phyloP scores from a whole-genome alignment of 495 filamentous ascomycete species.

The Amorphotheca resinae region DNA sequence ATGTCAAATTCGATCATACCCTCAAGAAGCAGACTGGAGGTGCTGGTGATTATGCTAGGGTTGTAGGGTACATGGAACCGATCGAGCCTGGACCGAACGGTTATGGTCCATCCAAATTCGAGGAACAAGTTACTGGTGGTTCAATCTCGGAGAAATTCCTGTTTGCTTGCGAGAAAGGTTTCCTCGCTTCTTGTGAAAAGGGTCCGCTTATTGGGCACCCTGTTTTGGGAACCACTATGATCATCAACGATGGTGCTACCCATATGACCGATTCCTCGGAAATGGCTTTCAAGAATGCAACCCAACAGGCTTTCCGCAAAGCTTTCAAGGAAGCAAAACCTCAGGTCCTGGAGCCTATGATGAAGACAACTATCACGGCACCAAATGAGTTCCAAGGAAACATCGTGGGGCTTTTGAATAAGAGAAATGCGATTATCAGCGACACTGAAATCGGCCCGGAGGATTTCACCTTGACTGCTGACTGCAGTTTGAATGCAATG shows the following conservation, averaged over 20 bases:
- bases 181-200: slow-evolving; percentile 70
- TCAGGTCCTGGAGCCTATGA: slow-evolving; percentile 82
- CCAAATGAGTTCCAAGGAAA: slow-evolving; percentile 98
- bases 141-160: slow-evolving; percentile 94
- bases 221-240: slow-evolving; percentile 81
- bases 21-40: slow-evolving; percentile 96
- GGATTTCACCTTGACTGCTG: slow-evolving; percentile 89
- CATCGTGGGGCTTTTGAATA: slow-evolving; percentile 88
- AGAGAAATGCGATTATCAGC: slow-evolving; percentile 87
- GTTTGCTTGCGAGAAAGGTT: slow-evolving; percentile 92
- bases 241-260: slow-evolving; percentile 92
- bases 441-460: slow-evolving; percentile 92
- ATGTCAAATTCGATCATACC: slow-evolving; percentile 76
- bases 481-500: slow-evolving; percentile 91
- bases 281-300: slow-evolving; percentile 95
- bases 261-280: slow-evolving; percentile 98
- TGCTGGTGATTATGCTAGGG: slow-evolving; percentile 90
- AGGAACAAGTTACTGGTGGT: slow-evolving; percentile 77
- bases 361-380: slow-evolving; percentile 95
- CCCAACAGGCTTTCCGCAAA: slow-evolving; percentile 95
- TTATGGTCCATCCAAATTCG: slow-evolving; percentile 42
- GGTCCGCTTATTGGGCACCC: slow-evolving; percentile 89
- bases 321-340: slow-evolving; percentile 71
- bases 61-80: slow-evolving; percentile 87
- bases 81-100: slow-evolving; percentile 56